Evolutionary conservation across 2,329 filamentous ascomycete genomes (phyloP).

Genomic region (Aspergillus melleus): DNA sequence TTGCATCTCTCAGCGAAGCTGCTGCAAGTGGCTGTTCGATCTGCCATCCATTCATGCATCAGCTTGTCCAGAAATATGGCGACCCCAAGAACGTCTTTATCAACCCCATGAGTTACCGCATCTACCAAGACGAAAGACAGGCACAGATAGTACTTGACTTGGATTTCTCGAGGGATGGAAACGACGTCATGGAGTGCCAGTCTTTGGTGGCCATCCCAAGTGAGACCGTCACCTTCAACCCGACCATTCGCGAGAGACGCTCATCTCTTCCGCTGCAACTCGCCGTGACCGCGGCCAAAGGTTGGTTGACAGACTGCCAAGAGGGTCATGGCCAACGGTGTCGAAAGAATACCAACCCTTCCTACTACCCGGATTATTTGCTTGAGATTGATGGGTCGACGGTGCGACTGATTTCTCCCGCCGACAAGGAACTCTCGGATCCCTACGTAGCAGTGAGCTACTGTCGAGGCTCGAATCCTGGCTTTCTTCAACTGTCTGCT

Average conservation of each 20-base stretch:
- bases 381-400: not conserved
- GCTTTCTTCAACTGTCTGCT: not conserved
- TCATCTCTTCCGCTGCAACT: not conserved
- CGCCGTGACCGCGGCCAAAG: not conserved
- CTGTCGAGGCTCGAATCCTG: not conserved
- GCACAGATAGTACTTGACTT: not conserved
- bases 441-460: not conserved
- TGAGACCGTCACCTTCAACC: not conserved
- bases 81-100: not conserved
- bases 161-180: not conserved
- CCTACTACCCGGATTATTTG: not conserved
- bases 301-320: not conserved
- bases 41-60: not conserved
- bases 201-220: not conserved
- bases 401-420: not conserved
- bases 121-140: not conserved
- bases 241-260: not conserved
- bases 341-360: not conserved
- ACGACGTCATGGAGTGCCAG: not conserved
- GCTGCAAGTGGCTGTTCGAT: not conserved
- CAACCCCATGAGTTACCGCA: not conserved
- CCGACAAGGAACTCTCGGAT: not conserved
- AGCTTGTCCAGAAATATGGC: not conserved
- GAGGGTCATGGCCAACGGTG: not conserved
- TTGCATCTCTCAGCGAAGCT: not conserved